Conservation (phyloP, 1,284 basidiomycete species). For the Puccinia coronata region DNA sequence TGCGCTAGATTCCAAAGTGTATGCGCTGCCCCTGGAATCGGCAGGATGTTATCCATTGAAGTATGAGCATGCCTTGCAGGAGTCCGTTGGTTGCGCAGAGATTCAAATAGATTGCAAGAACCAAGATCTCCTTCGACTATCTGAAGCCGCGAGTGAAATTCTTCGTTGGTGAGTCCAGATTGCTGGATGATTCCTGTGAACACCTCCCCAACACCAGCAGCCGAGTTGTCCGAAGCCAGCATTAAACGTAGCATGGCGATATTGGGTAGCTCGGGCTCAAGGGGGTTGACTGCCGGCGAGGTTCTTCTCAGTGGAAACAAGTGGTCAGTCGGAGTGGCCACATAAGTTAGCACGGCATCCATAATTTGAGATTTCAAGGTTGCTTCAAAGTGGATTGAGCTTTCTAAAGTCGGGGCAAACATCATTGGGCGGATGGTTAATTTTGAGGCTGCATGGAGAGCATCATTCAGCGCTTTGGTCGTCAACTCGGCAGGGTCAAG, state of each 20-base stretch:
- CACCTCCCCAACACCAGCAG: neutral
- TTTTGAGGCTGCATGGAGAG: neutral
- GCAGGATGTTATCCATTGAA: neutral
- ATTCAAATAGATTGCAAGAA: neutral
- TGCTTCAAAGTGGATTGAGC: neutral
- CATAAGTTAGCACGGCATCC: neutral
- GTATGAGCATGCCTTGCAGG: neutral
- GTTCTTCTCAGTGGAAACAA: too few relatives aligned
- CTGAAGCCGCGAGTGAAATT: neutral
- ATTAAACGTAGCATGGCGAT: conserved; percentile 16
- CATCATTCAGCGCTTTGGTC: neutral
- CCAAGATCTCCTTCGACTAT: neutral
- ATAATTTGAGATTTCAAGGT: conserved; percentile 12
- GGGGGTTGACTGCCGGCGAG: neutral
- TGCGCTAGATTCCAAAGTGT: too few relatives aligned
- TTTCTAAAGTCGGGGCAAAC: neutral
- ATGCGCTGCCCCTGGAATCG: neutral
- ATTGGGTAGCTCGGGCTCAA: neutral
- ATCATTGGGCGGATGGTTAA: neutral
- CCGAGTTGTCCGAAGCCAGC: neutral
- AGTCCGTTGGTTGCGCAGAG: neutral
- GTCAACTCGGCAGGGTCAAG: neutral
- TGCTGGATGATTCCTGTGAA: neutral
- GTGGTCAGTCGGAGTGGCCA: neutral
- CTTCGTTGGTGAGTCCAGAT: neutral